A percentile compares a stretch with the other conserved stretches of the same genome.
Conservation (phyloP, 352 stramenopile genomes). For the Phytophthora fragariaefolia region DNA sequence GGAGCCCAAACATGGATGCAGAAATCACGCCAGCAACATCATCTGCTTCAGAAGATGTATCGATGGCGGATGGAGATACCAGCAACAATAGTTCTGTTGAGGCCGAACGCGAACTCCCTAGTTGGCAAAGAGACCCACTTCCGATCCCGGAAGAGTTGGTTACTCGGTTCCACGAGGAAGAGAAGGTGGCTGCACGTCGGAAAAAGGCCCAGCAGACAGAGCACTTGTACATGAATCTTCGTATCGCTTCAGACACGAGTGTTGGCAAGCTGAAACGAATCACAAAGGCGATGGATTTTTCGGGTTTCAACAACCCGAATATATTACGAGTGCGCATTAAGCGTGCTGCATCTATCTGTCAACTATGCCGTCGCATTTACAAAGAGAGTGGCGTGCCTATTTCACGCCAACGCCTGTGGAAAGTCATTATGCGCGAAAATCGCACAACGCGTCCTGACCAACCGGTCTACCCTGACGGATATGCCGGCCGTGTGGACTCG, state of each 20-base stretch:
- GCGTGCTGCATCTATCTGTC: constrained; percentile 54
- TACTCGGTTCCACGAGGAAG: constrained; percentile 80
- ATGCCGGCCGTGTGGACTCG: constrained; percentile 55
- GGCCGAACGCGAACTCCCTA: constrained; percentile 6
- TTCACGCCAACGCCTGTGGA: constrained; percentile 77
- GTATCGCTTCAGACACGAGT: constrained; percentile 79
- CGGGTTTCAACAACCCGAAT: constrained; percentile 69
- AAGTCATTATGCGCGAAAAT: constrained; percentile 87
- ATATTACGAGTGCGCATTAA: constrained; percentile 73
- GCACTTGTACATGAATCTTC: constrained; percentile 82
- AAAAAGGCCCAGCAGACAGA: constrained; percentile 87
- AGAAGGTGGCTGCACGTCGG: constrained; percentile 64
- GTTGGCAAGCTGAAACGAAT: constrained; percentile 72
- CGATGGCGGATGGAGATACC: constrained; percentile 14
- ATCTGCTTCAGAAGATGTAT: constrained; percentile 20
- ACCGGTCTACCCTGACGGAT: constrained; percentile 47
- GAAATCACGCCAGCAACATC: constrained; percentile 6
- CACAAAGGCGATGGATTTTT: constrained; percentile 84
- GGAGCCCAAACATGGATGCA: neutral
- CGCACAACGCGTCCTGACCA: constrained; percentile 78
- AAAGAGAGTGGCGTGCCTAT: constrained; percentile 71
- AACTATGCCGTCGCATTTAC: constrained; percentile 75
- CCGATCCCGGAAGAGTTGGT: constrained; percentile 62
- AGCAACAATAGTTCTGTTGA: constrained; percentile 3
- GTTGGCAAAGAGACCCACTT: constrained; percentile 48